Percentiles rank a stretch among this genome's conserved stretches.
Evolutionary conservation across 768 basidiomycete genomes (phyloP).

Genomic region (Pleurotus giganteus): DNA sequence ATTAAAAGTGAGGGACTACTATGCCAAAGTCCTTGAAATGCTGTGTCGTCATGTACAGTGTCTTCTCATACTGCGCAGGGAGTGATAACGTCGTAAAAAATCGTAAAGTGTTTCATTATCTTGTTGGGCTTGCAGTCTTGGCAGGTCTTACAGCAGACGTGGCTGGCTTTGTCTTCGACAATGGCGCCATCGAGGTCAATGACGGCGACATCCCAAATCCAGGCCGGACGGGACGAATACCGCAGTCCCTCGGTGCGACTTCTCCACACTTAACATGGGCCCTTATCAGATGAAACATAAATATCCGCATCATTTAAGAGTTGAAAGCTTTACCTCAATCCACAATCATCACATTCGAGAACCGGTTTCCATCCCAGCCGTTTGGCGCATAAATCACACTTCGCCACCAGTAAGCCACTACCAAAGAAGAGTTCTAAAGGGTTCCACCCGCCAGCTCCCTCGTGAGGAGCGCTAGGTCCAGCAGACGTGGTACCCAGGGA

Average conservation of each 20-base stretch:
- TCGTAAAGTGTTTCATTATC: not conserved
- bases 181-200: slow-evolving; percentile 33
- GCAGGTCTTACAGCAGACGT: slow-evolving; percentile 23
- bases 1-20: too few species aligned
- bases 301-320: too few species aligned
- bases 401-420: slow-evolving; percentile 66
- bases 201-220: slow-evolving; percentile 24
- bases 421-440: slow-evolving; percentile 80
- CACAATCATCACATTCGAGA: slow-evolving; percentile 88
- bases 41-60: too few species aligned
- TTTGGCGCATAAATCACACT: slow-evolving; percentile 82
- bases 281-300: too few species aligned
- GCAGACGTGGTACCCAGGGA: not conserved
- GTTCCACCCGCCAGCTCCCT: slow-evolving; percentile 53
- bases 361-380: slow-evolving; percentile 84
- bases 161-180: slow-evolving; percentile 39
- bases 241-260: slow-evolving; percentile 76
- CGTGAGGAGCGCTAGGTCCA: slow-evolving; percentile 21
- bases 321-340: slow-evolving; percentile 53
- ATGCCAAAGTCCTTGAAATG: too few species aligned
- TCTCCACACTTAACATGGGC: slow-evolving; percentile 90
- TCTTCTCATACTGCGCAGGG: too few species aligned
- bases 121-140: not conserved
- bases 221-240: slow-evolving; percentile 42
- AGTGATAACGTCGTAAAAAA: too few species aligned